These are phyloP conservation scores for Dioscorea zingiberensis DNA, from an alignment of 106 monocot species.

Conservation along the genomic window DNA sequence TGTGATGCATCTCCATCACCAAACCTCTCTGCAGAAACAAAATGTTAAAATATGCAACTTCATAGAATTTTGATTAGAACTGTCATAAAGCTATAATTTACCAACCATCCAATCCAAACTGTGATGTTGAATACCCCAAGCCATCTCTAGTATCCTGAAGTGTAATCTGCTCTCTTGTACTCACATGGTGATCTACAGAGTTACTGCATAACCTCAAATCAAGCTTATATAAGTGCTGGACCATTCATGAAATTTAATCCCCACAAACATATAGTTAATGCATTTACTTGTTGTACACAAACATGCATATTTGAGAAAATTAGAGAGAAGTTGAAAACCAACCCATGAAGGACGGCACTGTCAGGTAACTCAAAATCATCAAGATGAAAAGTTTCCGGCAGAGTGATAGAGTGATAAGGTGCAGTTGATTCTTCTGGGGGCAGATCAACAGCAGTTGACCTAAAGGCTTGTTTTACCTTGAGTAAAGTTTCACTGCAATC, in stretches of 20 bases:
- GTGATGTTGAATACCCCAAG: conserved; percentile 56
- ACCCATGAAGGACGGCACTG: conserved; percentile 59
- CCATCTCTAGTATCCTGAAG: conserved; percentile 79
- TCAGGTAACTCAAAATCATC: conserved; percentile 99
- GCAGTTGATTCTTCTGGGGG: conserved; percentile 99
- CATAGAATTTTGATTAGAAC: background rate
- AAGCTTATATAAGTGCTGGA: background rate
- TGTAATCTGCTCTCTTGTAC: conserved; percentile 97
- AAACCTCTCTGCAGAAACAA: conserved; percentile 72
- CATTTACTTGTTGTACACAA: too few species aligned
- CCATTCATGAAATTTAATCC: too few species aligned
- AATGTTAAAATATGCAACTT: conserved; percentile 1
- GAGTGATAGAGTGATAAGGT: conserved; percentile 97
- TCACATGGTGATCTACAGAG: conserved; percentile 93
- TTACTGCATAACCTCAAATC: conserved; percentile 43
- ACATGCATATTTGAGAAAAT: background rate
- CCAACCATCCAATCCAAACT: conserved; percentile 94
- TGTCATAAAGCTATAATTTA: conserved; percentile 1
- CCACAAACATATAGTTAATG: too few species aligned
- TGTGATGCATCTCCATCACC: conserved; percentile 99
- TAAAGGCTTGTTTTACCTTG: conserved; percentile 97
- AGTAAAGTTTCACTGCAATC: conserved; percentile 98
- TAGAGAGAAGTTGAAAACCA: conserved; percentile 11
- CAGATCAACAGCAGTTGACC: conserved; percentile 95
- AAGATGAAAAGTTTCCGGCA: conserved; percentile 98